These are phyloP conservation scores for Lodderomyces margitis DNA, from an alignment of 1,139 yeast genomes.

Conservation along the genomic window DNA sequence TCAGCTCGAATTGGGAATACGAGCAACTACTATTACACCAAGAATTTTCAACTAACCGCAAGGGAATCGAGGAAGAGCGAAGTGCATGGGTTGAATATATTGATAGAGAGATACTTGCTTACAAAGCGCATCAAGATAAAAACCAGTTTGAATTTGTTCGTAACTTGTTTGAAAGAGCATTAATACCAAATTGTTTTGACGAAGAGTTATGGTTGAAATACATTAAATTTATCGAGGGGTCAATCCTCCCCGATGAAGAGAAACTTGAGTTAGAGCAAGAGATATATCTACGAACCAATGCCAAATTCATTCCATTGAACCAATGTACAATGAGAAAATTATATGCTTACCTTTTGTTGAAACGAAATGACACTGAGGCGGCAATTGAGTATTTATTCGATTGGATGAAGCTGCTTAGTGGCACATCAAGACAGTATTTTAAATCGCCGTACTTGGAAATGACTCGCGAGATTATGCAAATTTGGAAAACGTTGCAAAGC, in stretches of 20 bases:
- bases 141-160: slow-evolving; percentile 18
- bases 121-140: background rate
- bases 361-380: slow-evolving; percentile 18
- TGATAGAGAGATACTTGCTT: slow-evolving; percentile 35
- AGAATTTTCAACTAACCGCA: slow-evolving; percentile 37
- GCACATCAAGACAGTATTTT: slow-evolving; percentile 13
- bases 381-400: slow-evolving; percentile 32
- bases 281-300: slow-evolving; percentile 43
- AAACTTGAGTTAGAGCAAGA: slow-evolving; percentile 25
- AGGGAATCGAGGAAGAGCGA: slow-evolving; percentile 31
- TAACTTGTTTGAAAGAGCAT: slow-evolving; percentile 56
- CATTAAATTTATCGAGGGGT: slow-evolving; percentile 34
- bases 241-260: slow-evolving; percentile 15
- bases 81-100: slow-evolving; percentile 54
- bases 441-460: slow-evolving; percentile 17
- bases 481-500: slow-evolving; percentile 19
- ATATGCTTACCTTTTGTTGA: slow-evolving; percentile 36
- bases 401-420: slow-evolving; percentile 26
- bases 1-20: slow-evolving; percentile 57
- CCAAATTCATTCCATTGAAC: slow-evolving; percentile 45
- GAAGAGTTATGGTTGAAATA: slow-evolving; percentile 60
- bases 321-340: slow-evolving; percentile 36
- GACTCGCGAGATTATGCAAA: slow-evolving; percentile 18
- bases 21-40: slow-evolving; percentile 51
- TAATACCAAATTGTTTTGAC: slow-evolving; percentile 55